phyloP scores from a whole-genome alignment of 257 asterid species.

The Gentiana straminea region DNA sequence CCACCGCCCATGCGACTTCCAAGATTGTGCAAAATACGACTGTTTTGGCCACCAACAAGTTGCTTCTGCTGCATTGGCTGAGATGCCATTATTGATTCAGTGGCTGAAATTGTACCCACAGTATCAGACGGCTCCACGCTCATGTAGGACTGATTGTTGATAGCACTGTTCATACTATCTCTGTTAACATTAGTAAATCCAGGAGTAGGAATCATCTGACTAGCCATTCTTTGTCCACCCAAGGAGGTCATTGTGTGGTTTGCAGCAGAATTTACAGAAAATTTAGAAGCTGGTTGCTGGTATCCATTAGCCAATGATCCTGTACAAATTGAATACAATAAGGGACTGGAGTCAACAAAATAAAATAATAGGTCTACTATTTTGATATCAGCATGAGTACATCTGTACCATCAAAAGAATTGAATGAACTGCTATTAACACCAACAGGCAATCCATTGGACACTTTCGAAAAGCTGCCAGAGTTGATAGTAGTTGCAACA shows the following conservation, averaged over 20 bases:
- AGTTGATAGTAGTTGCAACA: constrained; percentile 47
- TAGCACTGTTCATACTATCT: constrained; percentile 31
- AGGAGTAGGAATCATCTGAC: constrained; percentile 98
- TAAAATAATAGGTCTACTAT: constrained; percentile 7
- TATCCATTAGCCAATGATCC: constrained; percentile 60
- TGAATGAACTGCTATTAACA: constrained; percentile 37
- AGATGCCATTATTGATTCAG: constrained; percentile 46
- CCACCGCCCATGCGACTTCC: constrained; percentile 85
- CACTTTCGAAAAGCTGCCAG: constrained; percentile 50
- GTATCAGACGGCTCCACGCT: constrained; percentile 47
- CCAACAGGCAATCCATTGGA: constrained; percentile 43
- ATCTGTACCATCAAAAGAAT: constrained; percentile 39
- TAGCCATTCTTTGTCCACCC: constrained; percentile 58
- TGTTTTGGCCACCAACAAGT: constrained; percentile 66
- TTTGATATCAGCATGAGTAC: constrained; percentile 6
- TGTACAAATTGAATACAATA: constrained; percentile 28
- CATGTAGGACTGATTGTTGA: constrained; percentile 36
- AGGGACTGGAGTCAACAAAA: constrained; percentile 14
- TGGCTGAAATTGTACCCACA: constrained; percentile 41
- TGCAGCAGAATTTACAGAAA: constrained; percentile 49
- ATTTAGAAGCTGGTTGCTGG: constrained; percentile 58
- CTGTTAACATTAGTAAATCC: constrained; percentile 51
- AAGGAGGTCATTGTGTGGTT: constrained; percentile 46
- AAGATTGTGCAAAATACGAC: constrained; percentile 66
- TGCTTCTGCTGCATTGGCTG: constrained; percentile 73